phyloP scores from a whole-genome alignment of 805 yeast species.

The Scheffersomyces spartinae region DNA sequence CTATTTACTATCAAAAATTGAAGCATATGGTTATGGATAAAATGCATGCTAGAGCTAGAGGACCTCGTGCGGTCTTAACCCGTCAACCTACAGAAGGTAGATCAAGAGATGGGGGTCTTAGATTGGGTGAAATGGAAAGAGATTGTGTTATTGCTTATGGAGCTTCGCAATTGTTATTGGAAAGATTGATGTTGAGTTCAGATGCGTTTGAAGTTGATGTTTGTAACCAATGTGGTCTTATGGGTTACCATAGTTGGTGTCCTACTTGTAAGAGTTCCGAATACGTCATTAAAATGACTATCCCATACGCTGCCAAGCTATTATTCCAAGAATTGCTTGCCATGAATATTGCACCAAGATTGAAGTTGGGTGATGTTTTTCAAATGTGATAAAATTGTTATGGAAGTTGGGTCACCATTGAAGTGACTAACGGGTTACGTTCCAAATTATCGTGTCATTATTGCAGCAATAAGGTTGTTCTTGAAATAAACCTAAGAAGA shows the following conservation, averaged over 20 bases:
- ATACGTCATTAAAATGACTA: slow-evolving; percentile 80
- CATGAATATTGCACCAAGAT: slow-evolving; percentile 98
- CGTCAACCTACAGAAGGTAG: slow-evolving; percentile 99
- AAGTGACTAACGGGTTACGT: too few species aligned
- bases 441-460: too few species aligned
- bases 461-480: too few species aligned
- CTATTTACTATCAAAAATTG: slow-evolving; percentile 93
- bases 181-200: slow-evolving; percentile 90
- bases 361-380: slow-evolving; percentile 81
- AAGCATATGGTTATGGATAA: slow-evolving; percentile 98
- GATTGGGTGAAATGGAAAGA: slow-evolving; percentile 99
- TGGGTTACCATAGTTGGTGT: slow-evolving; percentile 98
- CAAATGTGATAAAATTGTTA: too few species aligned
- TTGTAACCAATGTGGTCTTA: slow-evolving; percentile 86
- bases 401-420: too few species aligned
- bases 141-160: slow-evolving; percentile 99
- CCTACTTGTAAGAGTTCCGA: slow-evolving; percentile 90
- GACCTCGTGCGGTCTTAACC: slow-evolving; percentile 95
- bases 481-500: too few species aligned
- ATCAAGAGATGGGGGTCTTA: slow-evolving; percentile 96
- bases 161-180: slow-evolving; percentile 87
- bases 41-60: slow-evolving; percentile 99
- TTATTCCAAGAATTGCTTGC: slow-evolving; percentile 93
- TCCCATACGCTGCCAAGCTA: slow-evolving; percentile 97
- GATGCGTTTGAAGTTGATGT: slow-evolving; percentile 97